phyloP scores from a whole-genome alignment of 2,329 filamentous ascomycete species.

The Aspergillus fischeri region DNA sequence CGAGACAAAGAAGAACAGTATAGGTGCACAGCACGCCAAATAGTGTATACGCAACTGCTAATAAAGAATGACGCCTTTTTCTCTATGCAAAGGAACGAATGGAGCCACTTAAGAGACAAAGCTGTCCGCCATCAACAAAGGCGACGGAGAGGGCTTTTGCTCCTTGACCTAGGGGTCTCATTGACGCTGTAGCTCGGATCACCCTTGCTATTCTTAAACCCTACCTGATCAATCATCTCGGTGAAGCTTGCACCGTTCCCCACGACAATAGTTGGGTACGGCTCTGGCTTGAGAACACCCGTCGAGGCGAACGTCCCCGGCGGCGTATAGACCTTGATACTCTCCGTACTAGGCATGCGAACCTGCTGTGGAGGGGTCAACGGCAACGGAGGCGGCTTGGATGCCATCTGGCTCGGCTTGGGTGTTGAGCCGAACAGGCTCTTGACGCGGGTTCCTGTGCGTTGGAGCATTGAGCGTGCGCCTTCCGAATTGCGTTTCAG shows the following conservation, averaged over 20 bases:
- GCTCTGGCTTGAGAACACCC: conserved; percentile 23
- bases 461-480: conserved; percentile 29
- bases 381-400: conserved; percentile 15
- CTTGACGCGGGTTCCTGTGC: conserved; percentile 34
- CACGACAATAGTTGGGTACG: conserved; percentile 18
- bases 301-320: conserved; percentile 28
- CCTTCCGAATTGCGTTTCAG: conserved; percentile 20
- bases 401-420: conserved; percentile 3
- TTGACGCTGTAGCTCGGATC: conserved; percentile 28
- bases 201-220: conserved; percentile 27
- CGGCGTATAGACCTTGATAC: conserved; percentile 46
- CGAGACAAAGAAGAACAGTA: not conserved
- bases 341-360: conserved; percentile 40
- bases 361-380: conserved; percentile 21
- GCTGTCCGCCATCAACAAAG: not conserved
- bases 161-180: conserved; percentile 12
- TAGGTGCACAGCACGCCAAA: not conserved
- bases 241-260: conserved; percentile 35
- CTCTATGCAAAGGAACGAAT: not conserved
- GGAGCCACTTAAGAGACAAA: not conserved
- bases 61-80: not conserved
- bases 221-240: conserved; percentile 36
- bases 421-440: conserved; percentile 31
- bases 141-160: conserved; percentile 3
- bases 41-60: not conserved